These are phyloP conservation scores for Kwoniella botswanensis DNA, from an alignment of 768 basidiomycete genomes.

Conservation along the genomic window DNA sequence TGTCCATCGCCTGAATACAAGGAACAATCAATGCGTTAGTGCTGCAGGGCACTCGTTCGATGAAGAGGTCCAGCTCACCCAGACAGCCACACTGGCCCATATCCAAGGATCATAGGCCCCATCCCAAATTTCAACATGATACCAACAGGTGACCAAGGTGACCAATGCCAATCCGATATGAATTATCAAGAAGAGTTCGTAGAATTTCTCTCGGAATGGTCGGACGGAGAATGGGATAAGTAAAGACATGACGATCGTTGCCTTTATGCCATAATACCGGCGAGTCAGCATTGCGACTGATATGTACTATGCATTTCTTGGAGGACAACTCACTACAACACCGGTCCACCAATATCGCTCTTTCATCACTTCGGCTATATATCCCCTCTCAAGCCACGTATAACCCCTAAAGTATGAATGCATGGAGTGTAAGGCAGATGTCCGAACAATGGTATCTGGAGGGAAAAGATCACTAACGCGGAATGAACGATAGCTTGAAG, in stretches of 20 bases:
- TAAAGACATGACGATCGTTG: constrained; percentile 33
- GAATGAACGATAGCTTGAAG: constrained; percentile 40
- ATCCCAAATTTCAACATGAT: constrained; percentile 37
- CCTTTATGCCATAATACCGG: constrained; percentile 8
- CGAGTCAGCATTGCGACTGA: no score
- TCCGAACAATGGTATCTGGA: no score
- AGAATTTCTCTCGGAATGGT: constrained; percentile 29
- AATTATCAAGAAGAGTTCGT: constrained; percentile 42
- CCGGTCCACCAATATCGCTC: constrained; percentile 38
- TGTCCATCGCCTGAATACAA: constrained; percentile 22
- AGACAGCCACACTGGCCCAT: constrained; percentile 39
- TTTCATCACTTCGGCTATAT: constrained; percentile 18
- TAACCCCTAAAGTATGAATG: no score
- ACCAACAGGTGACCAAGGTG: constrained; percentile 29
- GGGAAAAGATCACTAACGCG: constrained; percentile 31
- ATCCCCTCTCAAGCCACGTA: constrained; percentile 30
- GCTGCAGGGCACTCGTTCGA: not conserved
- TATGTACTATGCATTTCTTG: not conserved
- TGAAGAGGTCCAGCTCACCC: constrained; percentile 24
- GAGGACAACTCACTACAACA: not conserved
- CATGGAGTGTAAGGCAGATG: no score
- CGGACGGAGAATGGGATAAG: constrained; percentile 38
- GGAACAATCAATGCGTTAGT: not conserved
- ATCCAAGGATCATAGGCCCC: constrained; percentile 37
- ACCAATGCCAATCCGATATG: constrained; percentile 37